These are phyloP conservation scores for Malus hybrid DNA, from an alignment of 331 rosid genomes.

Conservation along the genomic window DNA sequence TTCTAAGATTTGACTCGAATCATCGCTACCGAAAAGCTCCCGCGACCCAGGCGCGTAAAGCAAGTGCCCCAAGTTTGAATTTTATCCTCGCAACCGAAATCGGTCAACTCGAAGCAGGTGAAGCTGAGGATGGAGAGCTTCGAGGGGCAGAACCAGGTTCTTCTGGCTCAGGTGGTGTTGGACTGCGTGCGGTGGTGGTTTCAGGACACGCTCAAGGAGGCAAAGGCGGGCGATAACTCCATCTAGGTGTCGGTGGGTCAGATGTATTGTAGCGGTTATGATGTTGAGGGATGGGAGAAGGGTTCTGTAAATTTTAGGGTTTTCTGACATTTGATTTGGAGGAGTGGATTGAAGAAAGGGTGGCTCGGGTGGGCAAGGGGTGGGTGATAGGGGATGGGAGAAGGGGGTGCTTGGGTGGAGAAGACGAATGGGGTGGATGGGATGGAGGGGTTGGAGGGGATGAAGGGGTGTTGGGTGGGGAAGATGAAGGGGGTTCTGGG, in stretches of 20 bases:
- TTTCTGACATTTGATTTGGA: too few species aligned
- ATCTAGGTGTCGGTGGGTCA: slow-evolving; percentile 81
- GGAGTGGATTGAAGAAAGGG: too few species aligned
- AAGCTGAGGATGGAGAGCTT: slow-evolving; percentile 23
- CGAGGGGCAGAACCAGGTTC: slow-evolving; percentile 32
- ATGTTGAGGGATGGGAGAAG: slow-evolving; percentile 18
- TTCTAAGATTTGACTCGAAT: slow-evolving; percentile 41
- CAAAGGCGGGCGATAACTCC: slow-evolving; percentile 54
- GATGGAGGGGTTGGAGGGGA: too few species aligned
- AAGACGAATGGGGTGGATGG: too few species aligned
- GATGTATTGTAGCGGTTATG: slow-evolving; percentile 76
- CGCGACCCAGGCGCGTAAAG: slow-evolving; percentile 15
- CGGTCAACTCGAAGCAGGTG: slow-evolving; percentile 17
- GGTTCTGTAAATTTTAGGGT: too few species aligned
- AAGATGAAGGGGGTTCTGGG: too few species aligned
- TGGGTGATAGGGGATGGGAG: too few species aligned
- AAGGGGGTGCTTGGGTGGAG: too few species aligned
- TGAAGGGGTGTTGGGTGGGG: too few species aligned
- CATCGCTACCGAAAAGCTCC: slow-evolving; percentile 36
- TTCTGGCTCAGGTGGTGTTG: slow-evolving; percentile 59
- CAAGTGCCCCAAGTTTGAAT: slow-evolving; percentile 31
- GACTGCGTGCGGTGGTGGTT: slow-evolving; percentile 81
- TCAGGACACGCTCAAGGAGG: slow-evolving; percentile 74
- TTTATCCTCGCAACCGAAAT: slow-evolving; percentile 25
- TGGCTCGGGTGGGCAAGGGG: too few species aligned